phyloP scores from a whole-genome alignment of 2,329 filamentous ascomycete species.

The Bipolaris bicolor region DNA sequence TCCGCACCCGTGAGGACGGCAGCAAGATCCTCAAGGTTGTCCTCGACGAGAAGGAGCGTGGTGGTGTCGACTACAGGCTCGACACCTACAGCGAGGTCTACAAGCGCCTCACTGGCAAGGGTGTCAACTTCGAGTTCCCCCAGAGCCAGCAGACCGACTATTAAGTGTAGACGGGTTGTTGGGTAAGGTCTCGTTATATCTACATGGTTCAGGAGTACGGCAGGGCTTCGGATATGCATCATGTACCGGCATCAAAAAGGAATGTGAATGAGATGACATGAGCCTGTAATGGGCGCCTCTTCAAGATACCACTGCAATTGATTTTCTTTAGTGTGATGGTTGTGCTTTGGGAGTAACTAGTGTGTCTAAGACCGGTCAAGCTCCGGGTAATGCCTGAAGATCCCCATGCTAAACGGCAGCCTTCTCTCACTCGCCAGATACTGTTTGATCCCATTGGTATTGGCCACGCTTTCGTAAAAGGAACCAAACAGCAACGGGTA shows the following conservation, averaged over 20 bases:
- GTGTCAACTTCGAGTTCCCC: constrained; percentile 98
- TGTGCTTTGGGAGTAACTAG: not conserved
- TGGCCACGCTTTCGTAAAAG: constrained; percentile 68
- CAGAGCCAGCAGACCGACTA: constrained; percentile 79
- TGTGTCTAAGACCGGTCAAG: constrained; percentile 61
- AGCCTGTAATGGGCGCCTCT: constrained; percentile 37
- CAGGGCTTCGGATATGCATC: constrained; percentile 47
- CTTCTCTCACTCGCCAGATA: constrained; percentile 72
- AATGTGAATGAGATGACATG: constrained; percentile 48
- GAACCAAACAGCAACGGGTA: constrained; percentile 66
- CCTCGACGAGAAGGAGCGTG: constrained; percentile 99
- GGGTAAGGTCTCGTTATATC: constrained; percentile 27
- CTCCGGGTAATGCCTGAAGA: constrained; percentile 77
- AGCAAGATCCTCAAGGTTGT: constrained; percentile 99
- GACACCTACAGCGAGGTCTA: constrained; percentile 99
- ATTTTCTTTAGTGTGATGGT: constrained; percentile 39
- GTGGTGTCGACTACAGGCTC: constrained; percentile 98
- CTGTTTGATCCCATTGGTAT: constrained; percentile 67
- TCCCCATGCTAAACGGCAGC: constrained; percentile 65
- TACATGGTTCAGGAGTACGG: constrained; percentile 46
- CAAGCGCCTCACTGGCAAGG: constrained; percentile 94
- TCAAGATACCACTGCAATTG: constrained; percentile 49
- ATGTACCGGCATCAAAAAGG: constrained; percentile 50
- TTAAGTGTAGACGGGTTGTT: constrained; percentile 60
- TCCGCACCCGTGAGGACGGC: constrained; percentile 98